Conservation (phyloP, 1,284 basidiomycete species). For the Athelia psychrophila region DNA sequence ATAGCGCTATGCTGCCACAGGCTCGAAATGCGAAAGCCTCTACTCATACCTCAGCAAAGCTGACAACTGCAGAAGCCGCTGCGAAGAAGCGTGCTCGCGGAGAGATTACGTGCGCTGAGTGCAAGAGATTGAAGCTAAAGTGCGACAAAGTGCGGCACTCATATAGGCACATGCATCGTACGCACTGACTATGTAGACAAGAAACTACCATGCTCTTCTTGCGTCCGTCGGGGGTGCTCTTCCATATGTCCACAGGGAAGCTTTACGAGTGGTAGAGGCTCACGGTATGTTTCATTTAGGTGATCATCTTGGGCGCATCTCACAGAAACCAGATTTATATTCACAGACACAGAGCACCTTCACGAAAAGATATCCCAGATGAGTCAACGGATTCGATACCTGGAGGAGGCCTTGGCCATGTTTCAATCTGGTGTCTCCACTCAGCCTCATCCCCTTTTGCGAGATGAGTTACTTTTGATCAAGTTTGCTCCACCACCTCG, state of each 20-base stretch:
- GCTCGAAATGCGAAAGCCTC: slow-evolving; percentile 17
- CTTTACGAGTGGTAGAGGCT: slow-evolving; percentile 55
- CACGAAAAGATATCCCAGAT: slow-evolving; percentile 69
- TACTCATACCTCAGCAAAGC: slow-evolving; percentile 39
- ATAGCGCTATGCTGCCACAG: slow-evolving; percentile 18
- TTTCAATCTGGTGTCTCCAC: slow-evolving; percentile 57
- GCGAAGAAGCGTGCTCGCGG: slow-evolving; percentile 50
- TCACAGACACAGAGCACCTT: slow-evolving; percentile 68
- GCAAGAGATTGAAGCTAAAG: slow-evolving; percentile 64
- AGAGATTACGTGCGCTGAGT: slow-evolving; percentile 56
- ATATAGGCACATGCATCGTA: no score
- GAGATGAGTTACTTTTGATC: slow-evolving; percentile 56
- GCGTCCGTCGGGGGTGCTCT: slow-evolving; percentile 40
- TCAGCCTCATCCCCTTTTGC: slow-evolving; percentile 62
- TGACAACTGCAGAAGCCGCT: slow-evolving; percentile 45
- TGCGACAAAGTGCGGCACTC: slow-evolving; percentile 52
- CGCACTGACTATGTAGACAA: no score
- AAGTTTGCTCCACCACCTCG: slow-evolving; percentile 51
- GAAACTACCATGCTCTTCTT: slow-evolving; percentile 47
- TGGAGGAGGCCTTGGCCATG: slow-evolving; percentile 68
- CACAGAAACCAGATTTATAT: slow-evolving; percentile 47
- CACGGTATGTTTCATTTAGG: slow-evolving; percentile 31
- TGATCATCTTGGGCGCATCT: background rate
- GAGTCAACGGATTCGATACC: slow-evolving; percentile 68
- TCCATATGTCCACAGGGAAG: slow-evolving; percentile 57